Evolutionary conservation across 371 early-diverging fungal species (phyloP).

Genomic region (Rhizopus sp.): DNA sequence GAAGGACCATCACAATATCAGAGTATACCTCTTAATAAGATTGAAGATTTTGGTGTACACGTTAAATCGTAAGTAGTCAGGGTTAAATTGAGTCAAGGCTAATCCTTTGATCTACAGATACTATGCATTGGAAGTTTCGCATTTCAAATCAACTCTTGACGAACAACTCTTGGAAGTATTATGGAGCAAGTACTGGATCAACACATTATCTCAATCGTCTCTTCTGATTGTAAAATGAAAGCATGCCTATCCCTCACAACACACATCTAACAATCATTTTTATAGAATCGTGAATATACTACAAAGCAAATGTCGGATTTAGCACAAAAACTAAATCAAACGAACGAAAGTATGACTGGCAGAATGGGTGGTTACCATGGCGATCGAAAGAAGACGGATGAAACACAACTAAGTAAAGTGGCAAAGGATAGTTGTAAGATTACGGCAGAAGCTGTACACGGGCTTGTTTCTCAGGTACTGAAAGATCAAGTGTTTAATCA

Average conservation of each 20-base stretch:
- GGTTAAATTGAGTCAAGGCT: neutral
- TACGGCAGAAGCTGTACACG: slow-evolving; percentile 78
- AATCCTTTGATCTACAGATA: slow-evolving; percentile 46
- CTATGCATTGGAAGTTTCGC: slow-evolving; percentile 89
- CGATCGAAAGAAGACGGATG: slow-evolving; percentile 67
- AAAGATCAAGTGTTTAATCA: slow-evolving; percentile 79
- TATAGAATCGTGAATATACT: slow-evolving; percentile 80
- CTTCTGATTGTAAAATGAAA: slow-evolving; percentile 73
- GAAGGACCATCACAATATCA: slow-evolving; percentile 76
- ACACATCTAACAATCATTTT: neutral
- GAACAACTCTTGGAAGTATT: slow-evolving; percentile 83
- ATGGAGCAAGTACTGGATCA: slow-evolving; percentile 98
- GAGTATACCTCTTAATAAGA: slow-evolving; percentile 90
- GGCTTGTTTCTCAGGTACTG: slow-evolving; percentile 78
- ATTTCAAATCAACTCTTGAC: slow-evolving; percentile 93
- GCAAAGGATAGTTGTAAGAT: slow-evolving; percentile 83
- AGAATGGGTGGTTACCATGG: slow-evolving; percentile 59
- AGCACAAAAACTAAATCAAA: slow-evolving; percentile 82
- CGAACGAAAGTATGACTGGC: slow-evolving; percentile 61
- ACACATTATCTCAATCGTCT: slow-evolving; percentile 90
- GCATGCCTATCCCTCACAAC: neutral
- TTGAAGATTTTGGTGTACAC: slow-evolving; percentile 98
- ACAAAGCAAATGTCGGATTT: slow-evolving; percentile 80
- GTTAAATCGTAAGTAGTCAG: slow-evolving; percentile 65
- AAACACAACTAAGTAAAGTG: slow-evolving; percentile 70